Base-by-base conservation (phyloP, 2,329 filamentous ascomycete genomes). In the Lasiodiplodia sp. region DNA sequence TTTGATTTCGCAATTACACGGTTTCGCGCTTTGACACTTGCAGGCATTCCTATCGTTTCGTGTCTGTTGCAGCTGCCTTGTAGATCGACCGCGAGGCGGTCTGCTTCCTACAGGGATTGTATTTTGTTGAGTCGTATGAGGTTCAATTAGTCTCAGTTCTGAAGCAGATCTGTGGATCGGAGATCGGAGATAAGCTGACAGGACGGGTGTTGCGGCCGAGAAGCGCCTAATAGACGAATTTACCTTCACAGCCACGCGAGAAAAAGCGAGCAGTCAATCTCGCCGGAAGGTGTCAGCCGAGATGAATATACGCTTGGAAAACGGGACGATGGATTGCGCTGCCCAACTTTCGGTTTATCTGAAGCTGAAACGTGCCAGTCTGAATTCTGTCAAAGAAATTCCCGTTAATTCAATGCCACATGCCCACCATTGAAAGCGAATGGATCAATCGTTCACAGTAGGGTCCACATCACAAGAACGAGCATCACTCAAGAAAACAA, bases 131-230 rank as follows among this genome's bases (percentile, higher is more conserved):
- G 11, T 28, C 11, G 14, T 28, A 37, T 51, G 44, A 21, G 25
- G 40, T 23, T 37, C 4, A 11, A 31, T 21, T 51, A 51, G 58
- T 63, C 58, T 63, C 58, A 31, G 12, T 25, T 16, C 10, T 49
- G 58, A 60, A 23, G 47, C 44, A 60, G 57, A 60, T 60, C 57
- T 47, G 31, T 23, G 23, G 57, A 60, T 60, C 57, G 31, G 38
- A 53, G 12, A 37, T 38, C 51, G 51, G 51, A 25, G 51, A 53
- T 28, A 2, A 38, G 31, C 55, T 57, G 55, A 57, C 31, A 12
- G 25, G 51, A 16, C 37, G 18, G 5, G 55, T 57, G 55, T 38
- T n/a, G 55, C 28, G 16, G n/a, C n/a, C 31, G 14, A 11, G 18
- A 18, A 21, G n/a, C 44, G 44, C 31, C 31, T 34, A 47, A 47